Evolutionary conservation across 169 alveolate genomes (phyloP).

Genomic region (Cryptosporidium felis): DNA sequence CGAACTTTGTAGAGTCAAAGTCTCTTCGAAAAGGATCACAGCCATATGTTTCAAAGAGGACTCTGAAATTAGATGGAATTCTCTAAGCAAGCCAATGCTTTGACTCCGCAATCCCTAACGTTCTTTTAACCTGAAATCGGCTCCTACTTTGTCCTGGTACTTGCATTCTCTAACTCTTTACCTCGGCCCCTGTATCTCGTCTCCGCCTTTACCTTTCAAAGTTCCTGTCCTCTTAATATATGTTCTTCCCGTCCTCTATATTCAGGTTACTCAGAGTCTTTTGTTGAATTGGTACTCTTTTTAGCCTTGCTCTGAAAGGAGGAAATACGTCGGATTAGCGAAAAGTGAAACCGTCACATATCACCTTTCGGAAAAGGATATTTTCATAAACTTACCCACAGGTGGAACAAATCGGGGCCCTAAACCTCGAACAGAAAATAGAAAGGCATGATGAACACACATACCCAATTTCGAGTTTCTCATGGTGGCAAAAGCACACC

Average conservation of each 20-base stretch:
- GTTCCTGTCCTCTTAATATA: no score
- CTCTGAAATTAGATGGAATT: constrained; percentile 20
- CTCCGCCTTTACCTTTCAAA: no score
- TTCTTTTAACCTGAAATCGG: no score
- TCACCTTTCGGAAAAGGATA: not conserved
- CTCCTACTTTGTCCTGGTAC: no score
- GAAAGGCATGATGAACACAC: constrained; percentile 58
- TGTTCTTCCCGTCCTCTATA: constrained; percentile 54
- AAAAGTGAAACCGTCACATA: no score
- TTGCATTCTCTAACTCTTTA: no score
- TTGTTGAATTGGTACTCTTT: constrained; percentile 56
- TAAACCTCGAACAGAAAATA: constrained; percentile 49
- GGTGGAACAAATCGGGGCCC: constrained; percentile 63
- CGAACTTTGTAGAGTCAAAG: constrained; percentile 31
- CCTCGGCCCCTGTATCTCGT: no score
- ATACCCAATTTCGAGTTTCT: constrained; percentile 56
- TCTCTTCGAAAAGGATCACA: constrained; percentile 37
- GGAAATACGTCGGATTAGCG: no score
- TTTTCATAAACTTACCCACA: constrained; percentile 50
- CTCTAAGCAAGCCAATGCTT: constrained; percentile 23
- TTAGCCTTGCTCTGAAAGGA: constrained; percentile 53
- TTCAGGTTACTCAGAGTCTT: constrained; percentile 29
- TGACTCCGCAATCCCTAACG: no score
- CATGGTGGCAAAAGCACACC: constrained; percentile 60
- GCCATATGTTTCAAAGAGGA: constrained; percentile 48